Evolutionary conservation across 139 green algal genomes (phyloP), one percentile per base, ranked within the genome.

Genomic region (Coelastrella sp.): DNA sequence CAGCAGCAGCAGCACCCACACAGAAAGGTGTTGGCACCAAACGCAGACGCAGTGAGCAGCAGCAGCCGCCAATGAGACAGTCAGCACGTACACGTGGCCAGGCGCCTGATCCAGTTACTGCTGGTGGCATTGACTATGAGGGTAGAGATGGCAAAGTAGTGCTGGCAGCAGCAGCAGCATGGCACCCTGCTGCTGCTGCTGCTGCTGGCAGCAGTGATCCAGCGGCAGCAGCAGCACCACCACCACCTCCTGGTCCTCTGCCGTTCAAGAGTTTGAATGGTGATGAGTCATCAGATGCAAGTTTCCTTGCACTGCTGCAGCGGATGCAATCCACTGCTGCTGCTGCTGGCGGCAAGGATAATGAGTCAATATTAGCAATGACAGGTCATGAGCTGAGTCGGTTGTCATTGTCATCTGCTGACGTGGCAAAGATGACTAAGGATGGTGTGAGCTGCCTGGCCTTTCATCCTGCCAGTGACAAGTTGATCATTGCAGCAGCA

Each of bases 201-300:
- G 19, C 13, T 40, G 76, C 25, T 35, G 76, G 21, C n/a, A 17
- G 62, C 50, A 30, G 25, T 6, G 25, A 4, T 5, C 60, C 27
- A 66, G 78, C 76, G n/a, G 72, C 72, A 62, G 72, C 72, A 69
- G 78, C 60, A 75, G 77, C 60, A 75, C 27, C 69, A 37, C 23
- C 51, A 32, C 6, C 51, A 9, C 19, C 34, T 17, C 34, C 74
- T 32, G 34, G 15, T 15, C 60, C 72, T n/a, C 25, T 89, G 68
- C 85, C 85, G 2, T 89, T 91, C 21, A 40, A 73, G 2, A 88
- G 78, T 57, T 68, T 77, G 9, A 89, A 88, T n/a, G 75, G 71
- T 0, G 34, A 75, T n/a, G 72, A 79, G 0, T 72, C 6, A 34
- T 80, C 23, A 9, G 85, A 91, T 34, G 85, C 83, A 2, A 78